Evolutionary conservation across 495 filamentous ascomycete species (phyloP).

Genomic region (Viridothelium virens): DNA sequence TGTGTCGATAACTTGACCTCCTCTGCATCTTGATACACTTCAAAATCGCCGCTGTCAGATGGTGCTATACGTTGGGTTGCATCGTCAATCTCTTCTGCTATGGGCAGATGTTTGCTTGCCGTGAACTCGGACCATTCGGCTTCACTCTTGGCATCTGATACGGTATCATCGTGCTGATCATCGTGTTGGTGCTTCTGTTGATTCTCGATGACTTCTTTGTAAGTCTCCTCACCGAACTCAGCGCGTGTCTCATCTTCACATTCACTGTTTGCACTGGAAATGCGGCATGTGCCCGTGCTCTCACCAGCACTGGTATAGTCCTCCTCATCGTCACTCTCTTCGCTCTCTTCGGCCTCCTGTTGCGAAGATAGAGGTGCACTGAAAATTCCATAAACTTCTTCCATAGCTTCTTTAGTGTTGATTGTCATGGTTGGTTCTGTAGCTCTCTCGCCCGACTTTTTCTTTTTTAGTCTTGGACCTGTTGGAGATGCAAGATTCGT

Average conservation of each 20-base stretch:
- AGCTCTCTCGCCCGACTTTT: constrained; percentile 48
- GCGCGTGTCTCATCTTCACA: constrained; percentile 54
- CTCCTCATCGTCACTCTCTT: constrained; percentile 48
- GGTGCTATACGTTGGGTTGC: constrained; percentile 10
- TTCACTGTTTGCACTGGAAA: constrained; percentile 53
- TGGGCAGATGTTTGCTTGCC: constrained; percentile 59
- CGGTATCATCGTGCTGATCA: constrained; percentile 21
- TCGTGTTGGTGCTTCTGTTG: constrained; percentile 28
- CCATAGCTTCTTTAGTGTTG: constrained; percentile 87
- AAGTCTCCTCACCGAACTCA: constrained; percentile 40
- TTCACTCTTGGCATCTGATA: constrained; percentile 48
- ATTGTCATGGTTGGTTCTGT: constrained; percentile 90
- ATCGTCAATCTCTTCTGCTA: constrained; percentile 32
- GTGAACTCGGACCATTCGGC: constrained; percentile 86
- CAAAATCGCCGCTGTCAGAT: background rate
- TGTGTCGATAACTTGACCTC: background rate
- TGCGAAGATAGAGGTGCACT: constrained; percentile 71
- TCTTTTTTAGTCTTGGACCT: constrained; percentile 63
- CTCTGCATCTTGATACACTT: constrained; percentile 23
- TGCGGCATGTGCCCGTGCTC: constrained; percentile 67
- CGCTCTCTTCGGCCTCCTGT: constrained; percentile 33
- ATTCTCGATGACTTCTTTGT: constrained; percentile 36
- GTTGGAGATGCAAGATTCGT: constrained; percentile 85
- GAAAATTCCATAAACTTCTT: constrained; percentile 95
- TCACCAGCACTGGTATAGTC: constrained; percentile 78